These are phyloP conservation scores for Metschnikowia similis DNA, from an alignment of 805 yeast genomes.

Conservation along the genomic window DNA sequence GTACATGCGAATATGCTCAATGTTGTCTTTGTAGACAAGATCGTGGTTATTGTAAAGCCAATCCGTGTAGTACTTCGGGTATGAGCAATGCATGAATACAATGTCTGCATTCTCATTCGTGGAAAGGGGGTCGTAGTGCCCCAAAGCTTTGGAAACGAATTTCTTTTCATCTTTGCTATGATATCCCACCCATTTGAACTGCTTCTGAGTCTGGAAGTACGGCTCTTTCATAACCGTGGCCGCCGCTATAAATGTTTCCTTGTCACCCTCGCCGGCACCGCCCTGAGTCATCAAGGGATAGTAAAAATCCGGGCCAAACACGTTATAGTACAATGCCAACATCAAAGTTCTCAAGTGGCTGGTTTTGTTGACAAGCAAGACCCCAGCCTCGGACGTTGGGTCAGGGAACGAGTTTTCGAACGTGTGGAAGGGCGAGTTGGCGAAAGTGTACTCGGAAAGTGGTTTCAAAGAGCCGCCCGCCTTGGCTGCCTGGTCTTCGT, in stretches of 20 bases:
- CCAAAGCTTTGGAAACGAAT: conserved; percentile 27
- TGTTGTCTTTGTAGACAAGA: conserved; percentile 26
- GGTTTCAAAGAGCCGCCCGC: conserved; percentile 27
- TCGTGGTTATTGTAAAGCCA: conserved; percentile 23
- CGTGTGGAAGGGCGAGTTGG: conserved; percentile 50
- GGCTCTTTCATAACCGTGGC: conserved; percentile 48
- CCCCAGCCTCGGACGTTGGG: conserved; percentile 69
- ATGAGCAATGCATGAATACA: conserved; percentile 55
- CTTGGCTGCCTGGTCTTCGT: conserved; percentile 32
- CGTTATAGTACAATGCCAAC: conserved; percentile 60
- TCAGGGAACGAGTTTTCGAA: conserved; percentile 63
- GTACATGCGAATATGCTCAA: conserved; percentile 41
- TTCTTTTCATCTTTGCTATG: conserved; percentile 25
- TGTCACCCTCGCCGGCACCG: conserved; percentile 75
- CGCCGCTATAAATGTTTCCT: conserved; percentile 71
- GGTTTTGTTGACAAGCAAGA: conserved; percentile 56
- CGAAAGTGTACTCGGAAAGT: conserved; percentile 19
- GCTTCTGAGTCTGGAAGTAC: conserved; percentile 52
- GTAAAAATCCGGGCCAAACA: conserved; percentile 60
- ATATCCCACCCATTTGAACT: conserved; percentile 36
- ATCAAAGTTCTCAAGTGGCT: conserved; percentile 56
- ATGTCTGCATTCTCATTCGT: conserved; percentile 14
- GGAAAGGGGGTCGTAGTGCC: conserved; percentile 38
- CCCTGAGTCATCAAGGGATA: conserved; percentile 70
- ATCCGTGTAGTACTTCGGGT: conserved; percentile 45